Evolutionary conservation across 257 asterid genomes (phyloP).

Genomic region (Solanum tarapatanum): DNA sequence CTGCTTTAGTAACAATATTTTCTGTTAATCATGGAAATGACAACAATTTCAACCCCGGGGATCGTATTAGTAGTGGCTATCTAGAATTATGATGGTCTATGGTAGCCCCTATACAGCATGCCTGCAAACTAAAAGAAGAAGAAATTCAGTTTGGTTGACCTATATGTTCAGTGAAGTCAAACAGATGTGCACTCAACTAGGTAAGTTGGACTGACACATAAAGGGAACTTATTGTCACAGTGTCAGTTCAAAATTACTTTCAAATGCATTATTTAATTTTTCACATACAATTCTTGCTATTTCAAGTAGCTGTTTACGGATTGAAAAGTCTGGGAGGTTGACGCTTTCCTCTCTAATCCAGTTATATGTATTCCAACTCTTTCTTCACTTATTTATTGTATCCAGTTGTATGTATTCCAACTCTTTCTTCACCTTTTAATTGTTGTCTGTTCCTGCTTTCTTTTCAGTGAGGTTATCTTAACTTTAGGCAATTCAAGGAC

Average conservation of each 20-base stretch:
- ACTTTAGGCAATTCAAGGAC: constrained; percentile 95
- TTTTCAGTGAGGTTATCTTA: constrained; percentile 93
- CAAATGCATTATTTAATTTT: neutral
- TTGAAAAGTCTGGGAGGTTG: neutral
- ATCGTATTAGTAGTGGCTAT: neutral
- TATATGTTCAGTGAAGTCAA: neutral
- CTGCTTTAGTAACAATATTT: neutral
- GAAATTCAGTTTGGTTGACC: neutral
- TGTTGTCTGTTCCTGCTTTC: constrained; percentile 2
- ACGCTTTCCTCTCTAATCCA: neutral
- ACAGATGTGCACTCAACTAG: neutral
- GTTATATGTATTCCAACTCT: neutral
- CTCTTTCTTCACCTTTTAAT: neutral
- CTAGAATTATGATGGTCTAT: neutral
- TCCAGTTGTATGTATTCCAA: neutral
- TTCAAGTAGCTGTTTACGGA: neutral
- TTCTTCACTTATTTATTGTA: neutral
- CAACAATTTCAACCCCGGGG: neutral
- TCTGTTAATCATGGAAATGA: neutral
- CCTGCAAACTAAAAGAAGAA: neutral
- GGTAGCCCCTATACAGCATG: neutral
- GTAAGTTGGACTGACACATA: neutral
- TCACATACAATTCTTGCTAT: neutral
- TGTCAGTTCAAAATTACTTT: neutral
- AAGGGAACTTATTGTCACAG: neutral